Evolutionary conservation across 208 protist species (phyloP).

Genomic region (Borovskyia barvae): DNA sequence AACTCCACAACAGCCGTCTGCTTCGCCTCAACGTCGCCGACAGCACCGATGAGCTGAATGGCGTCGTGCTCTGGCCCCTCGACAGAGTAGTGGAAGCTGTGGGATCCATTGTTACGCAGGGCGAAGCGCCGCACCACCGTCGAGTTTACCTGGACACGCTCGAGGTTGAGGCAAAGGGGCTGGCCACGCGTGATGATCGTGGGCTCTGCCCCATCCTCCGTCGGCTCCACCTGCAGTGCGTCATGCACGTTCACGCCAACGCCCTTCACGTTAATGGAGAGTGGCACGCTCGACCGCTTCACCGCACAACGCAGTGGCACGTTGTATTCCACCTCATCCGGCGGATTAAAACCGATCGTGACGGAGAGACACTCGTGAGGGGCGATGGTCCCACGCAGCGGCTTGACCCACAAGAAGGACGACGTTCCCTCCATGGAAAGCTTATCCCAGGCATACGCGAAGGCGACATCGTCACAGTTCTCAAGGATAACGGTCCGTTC

Average conservation of each 20-base stretch:
- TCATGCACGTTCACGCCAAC: conserved; percentile 93
- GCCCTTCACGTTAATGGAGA: conserved; percentile 97
- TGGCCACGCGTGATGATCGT: conserved; percentile 36
- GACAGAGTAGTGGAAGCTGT: conserved; percentile 86
- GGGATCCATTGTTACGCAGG: conserved; percentile 90
- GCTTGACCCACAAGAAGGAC: conserved; percentile 71
- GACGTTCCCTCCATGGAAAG: conserved; percentile 32
- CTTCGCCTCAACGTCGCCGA: conserved; percentile 69
- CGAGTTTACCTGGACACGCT: conserved; percentile 93
- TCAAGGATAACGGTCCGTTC: conserved; percentile 86
- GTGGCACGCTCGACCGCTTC: conserved; percentile 87
- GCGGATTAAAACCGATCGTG: conserved; percentile 82
- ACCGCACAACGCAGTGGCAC: conserved; percentile 89
- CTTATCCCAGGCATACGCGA: conserved; percentile 92
- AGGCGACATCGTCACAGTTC: conserved; percentile 93
- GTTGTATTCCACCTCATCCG: conserved; percentile 93
- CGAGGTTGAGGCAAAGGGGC: conserved; percentile 77
- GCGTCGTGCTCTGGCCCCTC: conserved; percentile 38
- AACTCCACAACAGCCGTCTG: conserved; percentile 68
- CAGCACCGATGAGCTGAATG: conserved; percentile 48
- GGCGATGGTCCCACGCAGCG: conserved; percentile 76
- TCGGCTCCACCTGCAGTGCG: conserved; percentile 64
- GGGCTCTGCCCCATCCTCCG: conserved; percentile 31
- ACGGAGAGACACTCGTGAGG: conserved; percentile 74
- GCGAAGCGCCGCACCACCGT: conserved; percentile 65